Conservation (phyloP, 305 asterid species). For the Solanum hybrid region DNA sequence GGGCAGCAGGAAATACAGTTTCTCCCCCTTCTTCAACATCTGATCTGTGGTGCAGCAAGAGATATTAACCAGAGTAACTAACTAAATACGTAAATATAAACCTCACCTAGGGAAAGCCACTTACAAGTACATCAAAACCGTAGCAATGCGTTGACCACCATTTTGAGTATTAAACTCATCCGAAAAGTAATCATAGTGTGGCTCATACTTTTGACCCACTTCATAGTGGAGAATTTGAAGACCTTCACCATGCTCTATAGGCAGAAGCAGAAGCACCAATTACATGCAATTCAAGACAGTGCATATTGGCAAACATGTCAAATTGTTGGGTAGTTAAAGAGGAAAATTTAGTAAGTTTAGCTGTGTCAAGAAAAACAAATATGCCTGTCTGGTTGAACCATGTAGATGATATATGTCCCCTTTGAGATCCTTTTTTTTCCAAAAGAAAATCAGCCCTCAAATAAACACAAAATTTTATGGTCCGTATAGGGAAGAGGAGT, state of each 20-base stretch:
- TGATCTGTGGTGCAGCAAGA: constrained; percentile 45
- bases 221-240: constrained; percentile 92
- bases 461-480: not conserved
- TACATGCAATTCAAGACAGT: not conserved
- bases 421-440: not conserved
- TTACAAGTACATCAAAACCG: constrained; percentile 97
- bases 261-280: constrained; percentile 11
- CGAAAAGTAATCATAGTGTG: constrained; percentile 85
- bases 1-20: constrained; percentile 90
- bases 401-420: not conserved
- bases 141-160: constrained; percentile 97
- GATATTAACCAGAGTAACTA: not conserved
- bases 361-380: not conserved
- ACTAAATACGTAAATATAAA: not conserved
- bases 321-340: not conserved
- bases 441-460: not conserved
- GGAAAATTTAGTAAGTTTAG: not conserved
- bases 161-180: constrained; percentile 79
- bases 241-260: constrained; percentile 85
- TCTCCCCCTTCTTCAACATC: constrained; percentile 99
- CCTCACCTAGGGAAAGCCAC: constrained; percentile 23
- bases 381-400: not conserved
- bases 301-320: not conserved
- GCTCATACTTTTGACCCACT: constrained; percentile 93
- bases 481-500: not conserved